Evolutionary conservation across 2,329 filamentous ascomycete genomes (phyloP), one percentile per base, ranked within the genome.

Genomic region (Didymellaceae sp.): DNA sequence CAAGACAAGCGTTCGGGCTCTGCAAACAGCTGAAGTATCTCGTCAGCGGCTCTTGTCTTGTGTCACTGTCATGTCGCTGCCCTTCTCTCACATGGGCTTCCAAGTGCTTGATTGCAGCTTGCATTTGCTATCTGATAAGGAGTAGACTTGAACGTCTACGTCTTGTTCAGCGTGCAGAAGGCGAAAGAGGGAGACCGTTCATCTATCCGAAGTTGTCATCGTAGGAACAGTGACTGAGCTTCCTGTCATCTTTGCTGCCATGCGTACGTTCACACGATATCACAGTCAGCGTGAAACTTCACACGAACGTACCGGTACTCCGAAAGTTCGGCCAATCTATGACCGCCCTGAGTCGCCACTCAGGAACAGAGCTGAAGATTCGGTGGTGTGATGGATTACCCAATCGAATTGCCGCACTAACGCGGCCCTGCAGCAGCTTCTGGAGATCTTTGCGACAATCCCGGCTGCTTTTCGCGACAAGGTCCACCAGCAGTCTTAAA

Each of bases 1-100:
- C 25, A 10, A 31, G 18, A 41, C 21, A 8, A n/a, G 22, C 18
- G 35, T 31, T 13, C 13, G 16, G 28, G 8, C 26, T 18, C 34
- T 45, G 40, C 41, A 44, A 41, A 37, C 47, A 51, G 41, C 18
- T 45, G 41, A 20, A n/a, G 22, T 6, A 14, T 37, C 9, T 18
- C 22, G 24, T 45, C 47, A 45, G 48, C 25, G 35, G 48, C 35
- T 41, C 40, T 22, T 16, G n/a, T 16, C 11, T 45, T 34, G 17
- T 7, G 30, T 13, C n/a, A 25, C 16, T 17, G 16, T 22, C 13
- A 34, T 25, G 14, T 11, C n/a, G 20, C 18, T 24, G 14, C 42
- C 47, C 47, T 41, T 51, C 48, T 45, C 45, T 51, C 37, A 51
- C 48, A 45, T 51, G 48, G 33, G 31, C 16, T 51, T 6, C 37